Evolutionary conservation across 2,329 filamentous ascomycete genomes (phyloP).

Genomic region (Calonectria leucothoes): DNA sequence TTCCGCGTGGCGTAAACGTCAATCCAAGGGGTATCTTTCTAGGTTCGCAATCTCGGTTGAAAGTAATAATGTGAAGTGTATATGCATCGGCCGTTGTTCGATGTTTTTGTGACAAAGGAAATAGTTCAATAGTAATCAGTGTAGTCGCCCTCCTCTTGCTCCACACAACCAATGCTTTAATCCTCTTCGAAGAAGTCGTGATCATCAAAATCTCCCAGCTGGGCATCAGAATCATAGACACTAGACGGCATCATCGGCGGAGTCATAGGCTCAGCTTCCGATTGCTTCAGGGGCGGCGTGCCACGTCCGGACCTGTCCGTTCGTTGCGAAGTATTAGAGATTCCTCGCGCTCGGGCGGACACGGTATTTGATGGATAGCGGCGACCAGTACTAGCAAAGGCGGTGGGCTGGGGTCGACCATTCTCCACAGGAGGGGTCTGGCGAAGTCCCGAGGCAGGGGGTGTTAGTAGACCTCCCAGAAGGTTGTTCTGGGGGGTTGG

Average conservation of each 20-base stretch:
- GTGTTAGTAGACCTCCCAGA: slow-evolving; percentile 86
- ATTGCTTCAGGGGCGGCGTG: slow-evolving; percentile 54
- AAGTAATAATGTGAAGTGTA: slow-evolving; percentile 39
- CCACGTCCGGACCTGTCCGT: slow-evolving; percentile 27
- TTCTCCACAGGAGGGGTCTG: slow-evolving; percentile 63
- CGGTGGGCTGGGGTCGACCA: slow-evolving; percentile 64
- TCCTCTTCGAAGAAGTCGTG: slow-evolving; percentile 69
- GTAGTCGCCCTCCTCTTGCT: slow-evolving; percentile 5
- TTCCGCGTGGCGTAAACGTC: slow-evolving; percentile 44
- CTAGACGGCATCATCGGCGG: slow-evolving; percentile 71
- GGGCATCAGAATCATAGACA: slow-evolving; percentile 72
- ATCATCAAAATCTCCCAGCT: slow-evolving; percentile 69
- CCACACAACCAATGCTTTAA: slow-evolving; percentile 31
- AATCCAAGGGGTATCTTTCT: slow-evolving; percentile 56
- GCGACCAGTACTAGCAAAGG: slow-evolving; percentile 70
- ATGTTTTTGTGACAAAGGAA: slow-evolving; percentile 44
- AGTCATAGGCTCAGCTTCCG: slow-evolving; percentile 61
- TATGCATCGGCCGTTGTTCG: slow-evolving; percentile 39
- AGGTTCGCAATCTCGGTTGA: slow-evolving; percentile 48
- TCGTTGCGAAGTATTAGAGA: slow-evolving; percentile 46
- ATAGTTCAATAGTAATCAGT: slow-evolving; percentile 29
- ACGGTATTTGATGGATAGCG: slow-evolving; percentile 62
- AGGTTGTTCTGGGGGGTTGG: slow-evolving; percentile 67
- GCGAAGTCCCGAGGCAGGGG: slow-evolving; percentile 81
- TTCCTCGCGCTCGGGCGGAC: slow-evolving; percentile 39